Evolutionary conservation across 2,329 filamentous ascomycete species (phyloP), one percentile per base, ranked within the genome.

Genomic region (Metarhizium sp.): DNA sequence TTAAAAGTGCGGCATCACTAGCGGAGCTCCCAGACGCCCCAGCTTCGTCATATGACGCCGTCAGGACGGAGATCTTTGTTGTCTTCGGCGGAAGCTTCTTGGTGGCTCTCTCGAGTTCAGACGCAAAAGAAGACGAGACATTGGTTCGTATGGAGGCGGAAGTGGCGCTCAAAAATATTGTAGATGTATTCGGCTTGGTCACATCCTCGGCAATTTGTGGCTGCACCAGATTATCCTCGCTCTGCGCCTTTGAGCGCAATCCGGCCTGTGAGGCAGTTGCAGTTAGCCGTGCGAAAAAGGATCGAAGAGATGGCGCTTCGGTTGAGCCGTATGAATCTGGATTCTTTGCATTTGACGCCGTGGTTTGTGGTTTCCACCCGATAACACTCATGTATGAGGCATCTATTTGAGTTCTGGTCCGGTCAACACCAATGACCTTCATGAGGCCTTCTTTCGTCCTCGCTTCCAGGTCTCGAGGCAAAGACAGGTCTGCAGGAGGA

Each of bases 11-110:
- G 6, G 69, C 74, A 2, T 73, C 67, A 18, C 69, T 66, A 3
- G 75, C 71, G 2, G 73, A 62, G 16, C 76, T 78, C 56, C 85
- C 77, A 0, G 88, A 86, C 2, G 85, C 84, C 53, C 85, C 75
- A 1, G 83, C 79, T 63, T 94, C 90, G 63, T 95, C 90, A 66
- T 92, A 95, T 0, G 92, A 95, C 18, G 92, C 91, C 0, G 92
- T 96, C 51, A 99, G 73, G 38, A 97, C 88, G 6, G 92, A 87
- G 30, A 99, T 81, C 52, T 85, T 89, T 0, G 94, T 95, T 11
- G 80, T 81, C 67, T 90, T 96, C 0, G 94, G 94, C 0, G 95
- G 94, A 2, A 92, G 90, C 66, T 99, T 99, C 73, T 97, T 96
- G 1, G 95, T 99, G 16, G 95, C 94, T 58, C 95, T 84, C 72